Evolutionary conservation across 2,329 filamentous ascomycete genomes (phyloP), one percentile per base, ranked within the genome.

Genomic region (Polytolypa hystricis): DNA sequence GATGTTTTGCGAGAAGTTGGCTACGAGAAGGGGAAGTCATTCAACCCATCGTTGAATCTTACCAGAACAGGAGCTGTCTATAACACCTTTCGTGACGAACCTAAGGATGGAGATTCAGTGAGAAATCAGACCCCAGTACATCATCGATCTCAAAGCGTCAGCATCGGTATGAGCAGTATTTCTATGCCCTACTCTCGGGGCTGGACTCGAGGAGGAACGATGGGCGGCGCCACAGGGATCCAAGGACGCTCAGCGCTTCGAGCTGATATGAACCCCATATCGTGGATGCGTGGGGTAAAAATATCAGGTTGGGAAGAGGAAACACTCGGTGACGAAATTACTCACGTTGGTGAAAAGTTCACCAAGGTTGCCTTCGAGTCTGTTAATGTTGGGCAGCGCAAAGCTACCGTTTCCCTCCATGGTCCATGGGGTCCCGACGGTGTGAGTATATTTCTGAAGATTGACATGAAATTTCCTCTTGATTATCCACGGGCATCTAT

Each of bases 41-140:
- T 79, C 14, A 70, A 70, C 5, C 75, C 75, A 26, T 77, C 73
- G 19, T 62, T 87, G 7, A 79, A 74, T 35, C 64, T 87, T 28
- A 94, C 86, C 9, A 76, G 87, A n/a, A 79, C 79, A 55, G 86
- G 86, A 8, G 85, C 87, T 4, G 65, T 71, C 2, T 95, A 95
- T 64, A 84, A 81, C 55, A 89, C 84, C 0, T 95, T 89, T 51
- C 77, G 84, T 30, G 77, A 85, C 27, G 42, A 46, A 23, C 29
- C 37, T 9, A 23, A 38, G 6, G 31, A 17, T 9, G 10, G 21
- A 10, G 30, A 27, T 30, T 18, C 19, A 15, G 16, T 31, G 17
- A 26, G 33, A 21, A 17, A 20, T 19, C 41, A 38, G 19, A 40
- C 51, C 16, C 43, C 17, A 12, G 19, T 7, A 17, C 34, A n/a